Evolutionary conservation across 192 early-diverging fungal species (phyloP).

Genomic region (Backusella luteola): DNA sequence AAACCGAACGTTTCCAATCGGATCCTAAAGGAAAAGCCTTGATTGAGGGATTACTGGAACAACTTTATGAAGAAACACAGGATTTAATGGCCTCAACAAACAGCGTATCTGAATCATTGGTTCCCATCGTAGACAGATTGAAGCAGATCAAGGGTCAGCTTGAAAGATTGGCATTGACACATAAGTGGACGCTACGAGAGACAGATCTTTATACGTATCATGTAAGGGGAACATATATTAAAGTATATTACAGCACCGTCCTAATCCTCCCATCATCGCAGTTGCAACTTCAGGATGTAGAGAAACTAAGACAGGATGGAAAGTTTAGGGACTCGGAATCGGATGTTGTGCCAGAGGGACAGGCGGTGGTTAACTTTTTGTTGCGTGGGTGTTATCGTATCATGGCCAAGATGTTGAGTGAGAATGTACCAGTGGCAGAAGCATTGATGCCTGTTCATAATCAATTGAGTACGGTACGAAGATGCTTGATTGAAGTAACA

Average conservation of each 20-base stretch:
- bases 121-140: slow-evolving; percentile 40
- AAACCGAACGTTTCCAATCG: slow-evolving; percentile 65
- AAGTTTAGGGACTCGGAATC: slow-evolving; percentile 71
- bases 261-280: neutral
- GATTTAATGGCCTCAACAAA: slow-evolving; percentile 49
- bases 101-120: slow-evolving; percentile 28
- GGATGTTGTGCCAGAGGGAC: slow-evolving; percentile 69
- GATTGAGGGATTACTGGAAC: slow-evolving; percentile 80
- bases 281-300: slow-evolving; percentile 79
- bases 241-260: neutral
- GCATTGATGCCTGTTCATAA: slow-evolving; percentile 83
- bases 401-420: slow-evolving; percentile 78
- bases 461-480: slow-evolving; percentile 78
- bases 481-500: slow-evolving; percentile 74
- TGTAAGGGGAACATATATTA: slow-evolving; percentile 8
- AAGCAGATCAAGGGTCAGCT: slow-evolving; percentile 72
- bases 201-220: slow-evolving; percentile 79
- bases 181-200: slow-evolving; percentile 78
- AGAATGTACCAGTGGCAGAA: slow-evolving; percentile 79
- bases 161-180: slow-evolving; percentile 71
- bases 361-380: slow-evolving; percentile 75
- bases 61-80: slow-evolving; percentile 83
- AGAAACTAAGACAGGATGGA: slow-evolving; percentile 78
- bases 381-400: slow-evolving; percentile 83
- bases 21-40: slow-evolving; percentile 74